Base-by-base conservation (phyloP, 2,329 filamentous ascomycete genomes). In the Fusarium veterinarium region DNA sequence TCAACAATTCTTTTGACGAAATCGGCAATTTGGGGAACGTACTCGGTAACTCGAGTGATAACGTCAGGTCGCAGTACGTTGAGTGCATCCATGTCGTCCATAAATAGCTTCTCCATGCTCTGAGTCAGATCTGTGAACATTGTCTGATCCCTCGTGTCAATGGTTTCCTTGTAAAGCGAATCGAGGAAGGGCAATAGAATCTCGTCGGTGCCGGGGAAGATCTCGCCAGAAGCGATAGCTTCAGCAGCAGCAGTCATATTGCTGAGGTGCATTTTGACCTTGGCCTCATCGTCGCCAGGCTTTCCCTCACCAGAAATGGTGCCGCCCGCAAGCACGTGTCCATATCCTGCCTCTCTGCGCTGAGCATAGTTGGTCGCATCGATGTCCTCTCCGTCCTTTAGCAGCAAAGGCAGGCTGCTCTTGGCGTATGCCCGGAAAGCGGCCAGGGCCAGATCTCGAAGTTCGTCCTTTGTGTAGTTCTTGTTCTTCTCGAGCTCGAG, bases 31-130 rank as follows among this genome's bases (percentile, higher is more conserved):
- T 97, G 91, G 1, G 91, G 91, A 8, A 95, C 93, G 76, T 96
- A 98, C 77, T 97, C 94, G 2, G 95, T 97, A n/a, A 98, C 95
- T 63, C 95, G 87, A 1, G 95, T 97, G 31, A 97, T 85, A 38
- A 92, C 89, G 77, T 97, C 93, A 1, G 95, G 95, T 28, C 91
- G 87, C 42, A 95, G 86, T 16, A 97, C 94, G 77, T 98, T 98
- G 56, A 98, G 85, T 11, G 91, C 90, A 69, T 91, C 88, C 92
- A 98, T 95, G 77, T 98, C 95, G 64, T 93, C 90, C 79, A 93
- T 92, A 82, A 98, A 98, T 19, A 94, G 89, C n/a, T 89, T 86
- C 81, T 98, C 95, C 85, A 95, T 97, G 78, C 91, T 92, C 80
- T 93, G 88, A 1, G 95, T 97, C 33, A 98, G 88, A 71, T 93